Evolutionary conservation across 495 filamentous ascomycete species (phyloP), one percentile per base, ranked within the genome.

Genomic region (Xylaria venustula): DNA sequence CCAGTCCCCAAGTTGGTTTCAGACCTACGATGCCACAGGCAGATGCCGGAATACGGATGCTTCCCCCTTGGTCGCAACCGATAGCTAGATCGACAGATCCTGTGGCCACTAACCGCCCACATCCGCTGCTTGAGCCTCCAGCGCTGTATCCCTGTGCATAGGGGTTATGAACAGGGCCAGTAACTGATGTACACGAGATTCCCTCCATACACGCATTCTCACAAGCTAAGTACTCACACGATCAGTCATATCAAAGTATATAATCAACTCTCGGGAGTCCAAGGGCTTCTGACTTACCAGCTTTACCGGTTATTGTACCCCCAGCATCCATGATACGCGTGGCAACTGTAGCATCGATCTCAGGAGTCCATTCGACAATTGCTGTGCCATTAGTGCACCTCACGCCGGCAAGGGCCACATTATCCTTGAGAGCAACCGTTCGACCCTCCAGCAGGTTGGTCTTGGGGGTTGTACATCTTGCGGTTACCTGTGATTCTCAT

Each of bases 31-130:
- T 73, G 20, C 81, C 81, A 45, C 78, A 81, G 7, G 79, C 69
- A 0, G 79, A 73, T 28, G 81, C 72, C 0, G 84, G 85, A 2
- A 87, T 77, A 15, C 84, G 77, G 30, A 88, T 81, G 58, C 79
- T 83, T 6, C 85, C 85, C n/a, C 83, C 85, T 62, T 86, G 83
- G 61, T 88, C 85, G 6, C 79, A 79, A 17, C 84, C 85, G 54
- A 87, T 81, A 1, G 79, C 77, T 28, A 87, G 73, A 62, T 86
- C 83, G 3, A 83, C 80, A 19, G 77, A 68, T 14, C 79, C 73
- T 7, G 68, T 72, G 5, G 75, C 75, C 7, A 87, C 83, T 2
- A 87, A 75, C 0, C 80, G 80, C 1, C 74, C 83, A 7, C 77
- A 80, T n/a, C 85, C 84, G 40, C 78, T 82, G 34, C 78, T 82